Evolutionary conservation across 2,329 filamentous ascomycete species (phyloP), one percentile per base, ranked within the genome.

Genomic region (Talaromyces sp.): DNA sequence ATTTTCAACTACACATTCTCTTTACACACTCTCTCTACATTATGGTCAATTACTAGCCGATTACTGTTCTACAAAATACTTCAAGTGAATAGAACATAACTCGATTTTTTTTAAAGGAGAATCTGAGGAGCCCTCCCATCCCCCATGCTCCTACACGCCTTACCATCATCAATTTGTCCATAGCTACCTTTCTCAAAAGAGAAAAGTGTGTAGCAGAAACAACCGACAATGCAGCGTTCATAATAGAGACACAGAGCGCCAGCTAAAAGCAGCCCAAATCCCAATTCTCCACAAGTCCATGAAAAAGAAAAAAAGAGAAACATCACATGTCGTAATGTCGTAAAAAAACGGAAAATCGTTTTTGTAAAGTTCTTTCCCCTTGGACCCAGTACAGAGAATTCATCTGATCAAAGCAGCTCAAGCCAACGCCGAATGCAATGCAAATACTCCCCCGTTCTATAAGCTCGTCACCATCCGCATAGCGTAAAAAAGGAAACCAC

Each of bases 381-480:
- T 68, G 69, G 70, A 67, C 72, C 66, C 63, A 64, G 61, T 67
- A 65, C 62, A 71, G 68, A 73, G 69, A 69, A 72, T 58, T 56
- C 63, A 64, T 67, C 64, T 66, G 68, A 63, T 69, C 63, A 66
- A 61, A 68, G 69, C 67, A 70, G 69, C 69, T 73, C 70, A 72
- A 72, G 72, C 70, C 70, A 75, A 75, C 74, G 74, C 73, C 74
- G 73, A 69, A 74, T 67, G 70, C 65, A 75, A 75, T 75, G 73
- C 73, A 75, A 75, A 68, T 63, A 72, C 72, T 55, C 46, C 65
- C 65, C 69, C 67, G 62, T 68, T 65, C 70, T 66, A 57, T 71
- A 70, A 65, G 64, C 65, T 57, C 64, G 61, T 56, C 63, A 63
- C 68, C 62, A 64, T 24, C 58, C 61, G 61, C 56, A 61, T 17